Percentiles rank a stretch among this genome's conserved stretches.
phyloP scores from a whole-genome alignment of 1,284 basidiomycete species.

The Ustilago trichophora region DNA sequence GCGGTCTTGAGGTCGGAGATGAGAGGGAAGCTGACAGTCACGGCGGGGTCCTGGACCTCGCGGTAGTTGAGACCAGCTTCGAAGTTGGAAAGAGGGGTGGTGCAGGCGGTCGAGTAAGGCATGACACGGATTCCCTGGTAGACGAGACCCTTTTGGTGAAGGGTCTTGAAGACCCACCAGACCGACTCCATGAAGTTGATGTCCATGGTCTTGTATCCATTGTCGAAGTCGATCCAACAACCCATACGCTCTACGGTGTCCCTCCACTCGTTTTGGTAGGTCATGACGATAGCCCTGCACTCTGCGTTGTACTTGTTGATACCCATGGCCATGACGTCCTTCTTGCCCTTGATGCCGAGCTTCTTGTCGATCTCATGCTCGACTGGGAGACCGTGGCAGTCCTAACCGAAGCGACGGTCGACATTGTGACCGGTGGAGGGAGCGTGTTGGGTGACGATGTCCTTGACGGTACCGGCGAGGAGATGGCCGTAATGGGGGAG shows the following conservation, averaged over 20 bases:
- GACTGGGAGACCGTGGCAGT: slow-evolving; percentile 97
- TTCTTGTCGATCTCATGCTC: slow-evolving; percentile 99
- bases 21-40: slow-evolving; percentile 93
- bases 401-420: slow-evolving; percentile 96
- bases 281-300: slow-evolving; percentile 97
- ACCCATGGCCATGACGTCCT: slow-evolving; percentile 93
- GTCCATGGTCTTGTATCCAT: slow-evolving; percentile 98
- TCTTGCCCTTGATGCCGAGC: slow-evolving; percentile 88
- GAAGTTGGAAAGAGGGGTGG: slow-evolving; percentile 99
- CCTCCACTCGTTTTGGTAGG: slow-evolving; percentile 93
- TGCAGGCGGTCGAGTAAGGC: slow-evolving; percentile 97
- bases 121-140: slow-evolving; percentile 94
- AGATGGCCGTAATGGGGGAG: slow-evolving; percentile 86
- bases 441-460: slow-evolving; percentile 94
- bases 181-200: slow-evolving; percentile 95
- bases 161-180: slow-evolving; percentile 98
- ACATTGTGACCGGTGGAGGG: slow-evolving; percentile 94
- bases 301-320: slow-evolving; percentile 98
- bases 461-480: slow-evolving; percentile 85
- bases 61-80: slow-evolving; percentile 93
- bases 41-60: slow-evolving; percentile 91
- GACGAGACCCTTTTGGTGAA: slow-evolving; percentile 91
- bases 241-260: slow-evolving; percentile 96
- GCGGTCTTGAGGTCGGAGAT: slow-evolving; percentile 90
- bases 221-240: slow-evolving; percentile 99